These are phyloP conservation scores for Uronychia binucleata DNA, from an alignment of 73 alveolate genomes.

Conservation along the genomic window DNA sequence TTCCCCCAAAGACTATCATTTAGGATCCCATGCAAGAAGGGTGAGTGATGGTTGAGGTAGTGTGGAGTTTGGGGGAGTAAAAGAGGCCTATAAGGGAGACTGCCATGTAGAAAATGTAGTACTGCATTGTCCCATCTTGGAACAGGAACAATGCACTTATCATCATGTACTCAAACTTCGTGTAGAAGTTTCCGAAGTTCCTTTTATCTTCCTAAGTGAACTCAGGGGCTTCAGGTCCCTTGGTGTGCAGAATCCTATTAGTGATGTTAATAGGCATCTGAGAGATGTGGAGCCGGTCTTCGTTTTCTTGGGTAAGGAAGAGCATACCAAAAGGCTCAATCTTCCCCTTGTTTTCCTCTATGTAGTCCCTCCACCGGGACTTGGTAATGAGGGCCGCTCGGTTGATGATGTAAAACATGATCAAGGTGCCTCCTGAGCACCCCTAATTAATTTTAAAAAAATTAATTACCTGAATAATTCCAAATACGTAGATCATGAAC, in stretches of 20 bases:
- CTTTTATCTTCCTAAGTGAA: constrained; percentile 21
- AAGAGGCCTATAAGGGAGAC: constrained; percentile 29
- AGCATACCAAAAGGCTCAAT: background rate
- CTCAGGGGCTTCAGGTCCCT: constrained; percentile 63
- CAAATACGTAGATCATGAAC: constrained; percentile 5
- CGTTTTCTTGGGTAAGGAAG: background rate
- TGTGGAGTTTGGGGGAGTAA: constrained; percentile 21
- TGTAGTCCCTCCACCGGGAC: constrained; percentile 40
- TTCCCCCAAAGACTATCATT: too few species aligned
- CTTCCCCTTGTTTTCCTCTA: background rate
- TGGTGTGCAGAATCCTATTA: constrained; percentile 9
- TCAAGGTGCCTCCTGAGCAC: constrained; percentile 15
- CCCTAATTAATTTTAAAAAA: background rate
- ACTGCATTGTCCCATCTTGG: constrained; percentile 44
- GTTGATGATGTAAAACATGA: constrained; percentile 27
- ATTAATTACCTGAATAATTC: constrained; percentile 13
- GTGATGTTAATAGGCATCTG: constrained; percentile 47
- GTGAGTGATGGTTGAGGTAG: constrained; percentile 15
- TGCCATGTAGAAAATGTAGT: constrained; percentile 36
- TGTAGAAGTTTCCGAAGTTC: constrained; percentile 47
- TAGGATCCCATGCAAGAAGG: too few species aligned
- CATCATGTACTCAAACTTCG: constrained; percentile 22
- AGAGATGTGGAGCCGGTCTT: constrained; percentile 32
- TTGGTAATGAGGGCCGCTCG: constrained; percentile 40
- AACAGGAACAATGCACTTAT: constrained; percentile 23